Percentiles rank a stretch among this genome's conserved stretches.
These are phyloP conservation scores for Gaertneriomyces semiglobifer DNA, from an alignment of 192 early-diverging fungal genomes.

Conservation along the genomic window DNA sequence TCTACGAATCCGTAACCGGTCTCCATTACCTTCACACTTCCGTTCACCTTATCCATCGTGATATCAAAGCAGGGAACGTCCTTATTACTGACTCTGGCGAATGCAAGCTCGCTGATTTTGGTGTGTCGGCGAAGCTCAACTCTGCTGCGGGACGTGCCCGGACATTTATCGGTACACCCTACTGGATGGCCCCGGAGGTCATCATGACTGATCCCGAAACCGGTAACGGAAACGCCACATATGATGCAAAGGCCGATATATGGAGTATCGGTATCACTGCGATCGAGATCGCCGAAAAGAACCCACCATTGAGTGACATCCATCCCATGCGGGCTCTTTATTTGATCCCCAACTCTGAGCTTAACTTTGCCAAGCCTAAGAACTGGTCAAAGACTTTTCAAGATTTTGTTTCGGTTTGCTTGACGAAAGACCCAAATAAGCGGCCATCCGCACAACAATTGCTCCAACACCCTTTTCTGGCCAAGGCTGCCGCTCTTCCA, in stretches of 20 bases:
- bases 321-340: slow-evolving; percentile 63
- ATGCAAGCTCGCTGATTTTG: slow-evolving; percentile 62
- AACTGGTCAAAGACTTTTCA: slow-evolving; percentile 55
- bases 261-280: slow-evolving; percentile 67
- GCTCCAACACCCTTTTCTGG: slow-evolving; percentile 58
- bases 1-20: slow-evolving; percentile 58
- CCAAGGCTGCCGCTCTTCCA: slow-evolving; percentile 36
- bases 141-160: slow-evolving; percentile 38
- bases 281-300: slow-evolving; percentile 66
- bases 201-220: slow-evolving; percentile 52
- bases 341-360: slow-evolving; percentile 50
- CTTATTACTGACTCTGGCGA: slow-evolving; percentile 54
- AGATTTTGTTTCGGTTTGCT: slow-evolving; percentile 56
- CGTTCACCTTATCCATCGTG: slow-evolving; percentile 55
- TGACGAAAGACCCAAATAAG: slow-evolving; percentile 52
- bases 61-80: slow-evolving; percentile 64
- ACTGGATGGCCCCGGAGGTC: slow-evolving; percentile 67
- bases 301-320: slow-evolving; percentile 61
- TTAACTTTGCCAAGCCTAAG: slow-evolving; percentile 59
- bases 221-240: slow-evolving; percentile 39
- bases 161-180: slow-evolving; percentile 65
- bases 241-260: slow-evolving; percentile 59
- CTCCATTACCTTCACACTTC: slow-evolving; percentile 60
- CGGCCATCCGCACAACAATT: slow-evolving; percentile 52
- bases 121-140: slow-evolving; percentile 58